Base-by-base conservation (phyloP, 192 early-diverging fungal species). In the Coemansia sp. region DNA sequence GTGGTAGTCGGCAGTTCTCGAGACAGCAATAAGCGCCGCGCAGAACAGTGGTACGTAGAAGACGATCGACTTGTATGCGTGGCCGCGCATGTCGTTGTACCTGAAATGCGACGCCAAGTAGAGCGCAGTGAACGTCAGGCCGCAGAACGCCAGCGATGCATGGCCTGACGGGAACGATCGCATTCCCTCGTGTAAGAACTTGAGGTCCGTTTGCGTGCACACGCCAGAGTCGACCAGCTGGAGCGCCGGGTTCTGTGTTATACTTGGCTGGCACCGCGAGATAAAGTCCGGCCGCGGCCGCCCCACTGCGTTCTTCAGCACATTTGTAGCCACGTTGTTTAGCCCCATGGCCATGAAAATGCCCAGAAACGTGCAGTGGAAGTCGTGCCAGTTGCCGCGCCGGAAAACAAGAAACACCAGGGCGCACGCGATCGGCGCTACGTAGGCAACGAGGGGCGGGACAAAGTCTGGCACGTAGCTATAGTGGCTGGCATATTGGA, bases 101-200 rank as follows among this genome's bases (percentile, higher is more conserved):
- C 86, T 84, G 33, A 91, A 74, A 52, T 91, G 89, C 55, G 89
- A 89, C 32, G 89, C 89, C 35, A 92, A 76, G 35, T 86, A 90
- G 22, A 92, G 74, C 9, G 87, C 72, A 7, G 90, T 64, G 63
- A 86, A 92, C 3, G 83, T 85, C 32, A 92, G 65, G 4, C 90
- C 90, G 20, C 86, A 87, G 74, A 90, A 90, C 3, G 86, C 83
- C 57, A 88, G 85, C 17, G 89, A 90, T 3, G 95, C 85, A 64
- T 97, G 95, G 11, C 95, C 95, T 9, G 89, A 91, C 1, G 90
- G 90, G 61, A 95, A 97, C 50, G 85, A 88, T 71, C 89, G 90
- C 67, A 93, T 89, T 5, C 91, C 93, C 48, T 95, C 91, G 52
- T 49, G 73, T 48, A 95, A 69, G 0, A 85, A 46, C 17, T 67